Percentiles rank a stretch among this genome's conserved stretches.
Evolutionary conservation across 106 monocot species (phyloP).

Genomic region (Amphibolis antarctica): DNA sequence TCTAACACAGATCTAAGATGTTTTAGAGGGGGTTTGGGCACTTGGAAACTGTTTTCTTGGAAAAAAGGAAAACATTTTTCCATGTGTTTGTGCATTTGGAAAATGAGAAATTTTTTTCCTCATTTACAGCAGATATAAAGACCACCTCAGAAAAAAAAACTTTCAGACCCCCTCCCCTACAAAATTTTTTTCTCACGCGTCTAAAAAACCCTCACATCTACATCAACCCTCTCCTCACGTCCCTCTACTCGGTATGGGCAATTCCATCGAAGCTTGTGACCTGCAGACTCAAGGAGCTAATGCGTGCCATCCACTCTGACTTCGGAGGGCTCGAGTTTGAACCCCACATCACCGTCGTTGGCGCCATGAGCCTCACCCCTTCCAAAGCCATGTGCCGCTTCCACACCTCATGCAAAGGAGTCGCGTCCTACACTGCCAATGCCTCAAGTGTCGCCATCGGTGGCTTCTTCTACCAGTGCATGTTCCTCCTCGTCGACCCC

Average conservation of each 20-base stretch:
- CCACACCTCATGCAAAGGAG: slow-evolving; percentile 29
- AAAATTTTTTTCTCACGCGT: no score
- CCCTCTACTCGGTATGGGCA: slow-evolving; percentile 96
- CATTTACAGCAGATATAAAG: no score
- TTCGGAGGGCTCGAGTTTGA: slow-evolving; percentile 78
- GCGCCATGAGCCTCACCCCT: slow-evolving; percentile 40
- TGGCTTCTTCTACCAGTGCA: slow-evolving; percentile 83
- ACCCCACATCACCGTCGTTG: slow-evolving; percentile 91
- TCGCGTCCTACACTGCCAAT: slow-evolving; percentile 49
- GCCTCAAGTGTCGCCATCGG: slow-evolving; percentile 42
- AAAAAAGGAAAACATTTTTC: no score
- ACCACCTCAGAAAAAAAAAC: no score
- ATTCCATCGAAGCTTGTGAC: slow-evolving; percentile 50
- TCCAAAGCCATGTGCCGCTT: slow-evolving; percentile 35
- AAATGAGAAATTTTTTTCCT: no score
- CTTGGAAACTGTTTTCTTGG: no score
- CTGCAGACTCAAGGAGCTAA: slow-evolving; percentile 42
- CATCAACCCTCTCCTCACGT: no score
- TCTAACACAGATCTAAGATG: no score
- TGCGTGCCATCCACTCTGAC: slow-evolving; percentile 60
- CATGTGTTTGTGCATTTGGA: no score
- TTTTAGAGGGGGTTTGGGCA: no score
- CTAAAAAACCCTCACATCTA: no score
- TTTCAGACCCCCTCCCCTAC: no score
- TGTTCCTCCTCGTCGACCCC: slow-evolving; percentile 73